Base-by-base conservation (phyloP, 2,329 filamentous ascomycete species). In the Dactylellina cionopaga region DNA sequence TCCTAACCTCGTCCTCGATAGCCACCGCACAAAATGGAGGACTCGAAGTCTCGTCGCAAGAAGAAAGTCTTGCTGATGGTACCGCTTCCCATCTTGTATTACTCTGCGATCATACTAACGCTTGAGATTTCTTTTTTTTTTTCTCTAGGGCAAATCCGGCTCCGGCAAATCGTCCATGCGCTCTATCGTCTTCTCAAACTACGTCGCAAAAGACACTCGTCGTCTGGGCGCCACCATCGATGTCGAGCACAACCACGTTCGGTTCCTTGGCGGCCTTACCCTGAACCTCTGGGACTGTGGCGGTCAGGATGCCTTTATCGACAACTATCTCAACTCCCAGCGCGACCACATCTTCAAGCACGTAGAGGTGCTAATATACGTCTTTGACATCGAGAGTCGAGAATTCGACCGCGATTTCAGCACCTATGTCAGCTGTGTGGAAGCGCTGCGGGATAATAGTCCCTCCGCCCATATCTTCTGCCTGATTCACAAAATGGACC, bases 201-300 rank as follows among this genome's bases (percentile, higher is more conserved):
- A 97, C 80, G 93, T 98, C 75, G 95, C 95, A 64, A 92, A 96
- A 79, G 95, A 99, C 81, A 96, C 96, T 5, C 87, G 95, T 37
- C 85, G 95, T 68, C 84, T 99, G 63, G 95, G 95, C 76, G 95
- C 95, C 0, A 99, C 95, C 10, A 98, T 99, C 79, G 95, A 99
- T 80, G 95, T 99, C 72, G 95, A 99, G 81, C 91, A 98, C 78
- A 97, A 92, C 74, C 95, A 97, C 82, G 95, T 98, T 82, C 96
- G 96, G 81, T 99, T 99, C 83, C 91, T 99, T 83, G 95, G 95
- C 58, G 98, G 98, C 81, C 85, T 99, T 58, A 97, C 95, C 59
- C 86, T 99, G 77, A 98, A 99, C 81, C 87, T 99, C 15, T 99
- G 95, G 95, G 95, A 99, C 82, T 99, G 95, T 80, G 95, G 95